Evolutionary conservation across 495 filamentous ascomycete species (phyloP).

Genomic region (Evansstolkia leycettana): DNA sequence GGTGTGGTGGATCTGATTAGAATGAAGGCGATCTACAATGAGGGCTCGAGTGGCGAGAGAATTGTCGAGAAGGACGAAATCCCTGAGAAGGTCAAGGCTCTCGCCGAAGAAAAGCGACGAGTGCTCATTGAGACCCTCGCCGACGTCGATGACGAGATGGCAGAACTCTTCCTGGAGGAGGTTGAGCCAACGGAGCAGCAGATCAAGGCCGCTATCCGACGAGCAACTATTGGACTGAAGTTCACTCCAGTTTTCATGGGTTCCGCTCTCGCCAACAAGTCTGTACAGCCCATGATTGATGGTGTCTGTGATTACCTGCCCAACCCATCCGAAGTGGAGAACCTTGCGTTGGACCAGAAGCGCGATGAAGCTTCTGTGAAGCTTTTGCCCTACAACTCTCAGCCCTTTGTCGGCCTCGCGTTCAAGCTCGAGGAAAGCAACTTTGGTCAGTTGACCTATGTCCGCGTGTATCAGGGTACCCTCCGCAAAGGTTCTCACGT

Average conservation of each 20-base stretch:
- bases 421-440: slow-evolving; percentile 99
- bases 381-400: slow-evolving; percentile 80
- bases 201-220: slow-evolving; percentile 80
- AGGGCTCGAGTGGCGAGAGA: slow-evolving; percentile 61
- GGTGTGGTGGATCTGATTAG: slow-evolving; percentile 88
- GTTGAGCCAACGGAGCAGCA: slow-evolving; percentile 60
- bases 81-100: slow-evolving; percentile 57
- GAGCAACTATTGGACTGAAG: slow-evolving; percentile 76
- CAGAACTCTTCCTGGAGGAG: slow-evolving; percentile 91
- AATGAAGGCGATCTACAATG: slow-evolving; percentile 90
- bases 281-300: slow-evolving; percentile 93
- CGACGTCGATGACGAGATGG: slow-evolving; percentile 97
- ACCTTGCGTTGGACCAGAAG: slow-evolving; percentile 74
- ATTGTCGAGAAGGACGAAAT: slow-evolving; percentile 68
- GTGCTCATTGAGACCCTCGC: slow-evolving; percentile 91
- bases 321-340: slow-evolving; percentile 83
- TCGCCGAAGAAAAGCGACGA: slow-evolving; percentile 67
- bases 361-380: slow-evolving; percentile 68
- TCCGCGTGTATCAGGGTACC: slow-evolving; percentile 93
- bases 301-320: slow-evolving; percentile 94
- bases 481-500: slow-evolving; percentile 80
- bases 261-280: slow-evolving; percentile 87
- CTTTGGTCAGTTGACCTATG: slow-evolving; percentile 96
- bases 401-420: slow-evolving; percentile 89
- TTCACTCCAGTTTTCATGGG: slow-evolving; percentile 97